phyloP scores from a whole-genome alignment of 2,329 filamentous ascomycete species.

The Talaromyces sp. region DNA sequence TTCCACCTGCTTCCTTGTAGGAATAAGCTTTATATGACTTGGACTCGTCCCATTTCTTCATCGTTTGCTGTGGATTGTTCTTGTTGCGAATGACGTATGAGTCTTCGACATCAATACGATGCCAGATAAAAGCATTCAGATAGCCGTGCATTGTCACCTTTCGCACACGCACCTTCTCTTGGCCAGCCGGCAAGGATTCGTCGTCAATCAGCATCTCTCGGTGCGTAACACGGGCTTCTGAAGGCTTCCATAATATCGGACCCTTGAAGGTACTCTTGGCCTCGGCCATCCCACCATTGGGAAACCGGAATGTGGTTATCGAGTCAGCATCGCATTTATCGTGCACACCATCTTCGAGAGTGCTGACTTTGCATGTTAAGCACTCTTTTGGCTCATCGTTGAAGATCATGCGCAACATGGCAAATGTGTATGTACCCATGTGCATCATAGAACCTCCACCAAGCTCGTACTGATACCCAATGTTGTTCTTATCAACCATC shows the following conservation, averaged over 20 bases:
- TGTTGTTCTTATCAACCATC: conserved; percentile 32
- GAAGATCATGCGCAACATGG: conserved; percentile 33
- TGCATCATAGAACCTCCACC: conserved; percentile 31
- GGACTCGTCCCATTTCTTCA: conserved; percentile 3
- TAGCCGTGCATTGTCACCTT: conserved; percentile 13
- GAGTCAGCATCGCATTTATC: conserved; percentile 34
- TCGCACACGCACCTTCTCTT: conserved; percentile 5
- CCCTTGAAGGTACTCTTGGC: conserved; percentile 22
- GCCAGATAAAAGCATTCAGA: conserved; percentile 12
- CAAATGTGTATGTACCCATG: conserved; percentile 33
- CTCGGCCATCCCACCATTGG: conserved; percentile 32
- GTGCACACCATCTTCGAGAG: conserved; percentile 20
- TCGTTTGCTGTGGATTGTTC: neutral
- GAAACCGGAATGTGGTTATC: conserved; percentile 34
- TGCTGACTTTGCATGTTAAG: conserved; percentile 24
- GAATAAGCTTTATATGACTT: conserved; percentile 2
- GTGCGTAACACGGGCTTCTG: conserved; percentile 11
- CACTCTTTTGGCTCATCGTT: conserved; percentile 36
- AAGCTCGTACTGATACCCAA: conserved; percentile 40
- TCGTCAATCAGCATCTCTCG: conserved; percentile 4
- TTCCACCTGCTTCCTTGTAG: conserved; percentile 3
- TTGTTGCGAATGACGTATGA: conserved; percentile 23
- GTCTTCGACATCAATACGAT: conserved; percentile 25
- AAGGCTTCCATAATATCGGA: conserved; percentile 14
- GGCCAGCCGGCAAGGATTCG: neutral